Conservation (phyloP, 192 early-diverging fungal genomes). For the Coemansia sp. region DNA sequence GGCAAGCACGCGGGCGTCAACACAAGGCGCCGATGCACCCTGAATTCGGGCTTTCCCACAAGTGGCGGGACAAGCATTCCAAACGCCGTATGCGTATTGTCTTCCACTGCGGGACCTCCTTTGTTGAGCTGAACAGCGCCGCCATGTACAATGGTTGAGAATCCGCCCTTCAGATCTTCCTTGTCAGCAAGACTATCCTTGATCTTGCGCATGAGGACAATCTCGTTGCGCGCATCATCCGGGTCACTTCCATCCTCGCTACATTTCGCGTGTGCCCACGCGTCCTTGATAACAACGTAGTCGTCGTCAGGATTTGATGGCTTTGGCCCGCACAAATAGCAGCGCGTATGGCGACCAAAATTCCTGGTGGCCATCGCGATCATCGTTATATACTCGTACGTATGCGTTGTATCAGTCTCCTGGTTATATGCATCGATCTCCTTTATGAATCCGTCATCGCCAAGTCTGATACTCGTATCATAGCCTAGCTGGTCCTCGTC, state of each 20-base stretch:
- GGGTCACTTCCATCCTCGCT: background rate
- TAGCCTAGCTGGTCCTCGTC: conserved; percentile 6
- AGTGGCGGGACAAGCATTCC: background rate
- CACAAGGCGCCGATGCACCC: conserved; percentile 5
- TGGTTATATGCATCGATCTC: background rate
- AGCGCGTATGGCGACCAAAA: conserved; percentile 4
- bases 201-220: conserved; percentile 7
- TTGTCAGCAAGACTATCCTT: background rate
- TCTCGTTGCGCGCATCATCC: conserved; percentile 3
- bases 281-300: conserved; percentile 14
- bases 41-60: background rate
- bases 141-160: conserved; percentile 1
- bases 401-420: background rate
- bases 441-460: background rate
- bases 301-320: no score
- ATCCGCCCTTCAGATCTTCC: background rate
- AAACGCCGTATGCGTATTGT: conserved; percentile 8
- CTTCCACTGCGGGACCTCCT: background rate
- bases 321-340: background rate
- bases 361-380: background rate
- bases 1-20: background rate
- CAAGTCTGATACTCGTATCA: background rate
- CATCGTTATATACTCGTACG: background rate
- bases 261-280: background rate
- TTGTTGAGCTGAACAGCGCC: background rate